Conservation (phyloP, 2,329 filamentous ascomycete species). For the Apiospora pterosperma region DNA sequence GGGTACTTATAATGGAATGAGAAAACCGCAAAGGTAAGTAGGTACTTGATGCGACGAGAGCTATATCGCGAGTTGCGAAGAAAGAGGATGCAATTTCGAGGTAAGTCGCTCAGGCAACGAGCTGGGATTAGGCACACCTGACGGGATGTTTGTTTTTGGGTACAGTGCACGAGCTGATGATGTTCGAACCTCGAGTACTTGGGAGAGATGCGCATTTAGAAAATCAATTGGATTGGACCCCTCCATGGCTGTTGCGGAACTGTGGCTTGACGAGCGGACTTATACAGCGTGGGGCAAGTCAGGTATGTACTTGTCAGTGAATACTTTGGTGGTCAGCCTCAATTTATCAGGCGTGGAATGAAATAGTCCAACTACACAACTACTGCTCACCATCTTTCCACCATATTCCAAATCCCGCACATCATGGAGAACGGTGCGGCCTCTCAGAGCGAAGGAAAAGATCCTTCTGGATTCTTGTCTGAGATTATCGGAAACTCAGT, state of each 20-base stretch:
- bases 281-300: too few relatives aligned
- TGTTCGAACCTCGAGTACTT: background rate
- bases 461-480: conserved; percentile 88
- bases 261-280: background rate
- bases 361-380: background rate
- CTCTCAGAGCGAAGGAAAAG: conserved; percentile 70
- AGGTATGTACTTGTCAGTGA: too few relatives aligned
- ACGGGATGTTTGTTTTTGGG: background rate
- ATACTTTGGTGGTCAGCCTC: background rate
- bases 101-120: background rate
- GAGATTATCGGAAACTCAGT: conserved; percentile 94
- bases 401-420: background rate
- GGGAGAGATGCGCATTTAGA: background rate
- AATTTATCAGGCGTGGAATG: background rate
- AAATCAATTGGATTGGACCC: background rate
- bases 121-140: background rate
- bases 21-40: too few relatives aligned
- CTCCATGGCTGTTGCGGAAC: background rate
- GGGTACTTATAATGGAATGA: too few relatives aligned
- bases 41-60: background rate
- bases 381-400: background rate
- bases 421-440: conserved; percentile 71
- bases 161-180: background rate
- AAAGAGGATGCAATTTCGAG: background rate
- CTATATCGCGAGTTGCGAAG: background rate